Evolutionary conservation across 1,139 yeast genomes (phyloP).

Genomic region (Kodamaea derodonti): DNA sequence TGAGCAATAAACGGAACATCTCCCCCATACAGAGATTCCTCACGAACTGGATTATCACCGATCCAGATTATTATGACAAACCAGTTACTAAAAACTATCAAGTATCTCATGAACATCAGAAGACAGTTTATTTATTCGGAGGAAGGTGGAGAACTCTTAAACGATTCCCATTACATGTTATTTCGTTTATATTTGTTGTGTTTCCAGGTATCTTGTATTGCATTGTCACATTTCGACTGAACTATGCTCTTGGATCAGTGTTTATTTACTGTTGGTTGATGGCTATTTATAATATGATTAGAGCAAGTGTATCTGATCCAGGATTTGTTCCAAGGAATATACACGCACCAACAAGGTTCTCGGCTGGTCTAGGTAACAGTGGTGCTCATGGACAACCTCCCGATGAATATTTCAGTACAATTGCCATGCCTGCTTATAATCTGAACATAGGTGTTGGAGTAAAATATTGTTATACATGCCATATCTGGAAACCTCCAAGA

Average conservation of each 20-base stretch:
- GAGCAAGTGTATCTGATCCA: constrained; percentile 62
- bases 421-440: constrained; percentile 49
- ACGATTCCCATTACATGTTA: constrained; percentile 14
- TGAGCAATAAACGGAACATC: too few species aligned
- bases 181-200: constrained; percentile 32
- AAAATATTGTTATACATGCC: constrained; percentile 44
- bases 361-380: background rate
- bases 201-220: constrained; percentile 48
- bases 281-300: constrained; percentile 44
- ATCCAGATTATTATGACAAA: constrained; percentile 25
- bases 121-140: constrained; percentile 53
- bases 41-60: constrained; percentile 44
- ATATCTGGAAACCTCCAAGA: constrained; percentile 46
- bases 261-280: constrained; percentile 58
- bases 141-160: constrained; percentile 54
- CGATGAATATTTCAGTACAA: constrained; percentile 56
- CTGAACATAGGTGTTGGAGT: constrained; percentile 35
- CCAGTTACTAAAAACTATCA: constrained; percentile 29
- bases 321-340: constrained; percentile 70
- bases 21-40: constrained; percentile 18
- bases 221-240: constrained; percentile 34
- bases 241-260: constrained; percentile 56
- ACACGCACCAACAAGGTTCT: constrained; percentile 35
- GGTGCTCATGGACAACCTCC: constrained; percentile 33
- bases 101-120: constrained; percentile 25